Evolutionary conservation across 371 early-diverging fungal species (phyloP), one percentile per base, ranked within the genome.

Genomic region (Mucor lusitanicus): DNA sequence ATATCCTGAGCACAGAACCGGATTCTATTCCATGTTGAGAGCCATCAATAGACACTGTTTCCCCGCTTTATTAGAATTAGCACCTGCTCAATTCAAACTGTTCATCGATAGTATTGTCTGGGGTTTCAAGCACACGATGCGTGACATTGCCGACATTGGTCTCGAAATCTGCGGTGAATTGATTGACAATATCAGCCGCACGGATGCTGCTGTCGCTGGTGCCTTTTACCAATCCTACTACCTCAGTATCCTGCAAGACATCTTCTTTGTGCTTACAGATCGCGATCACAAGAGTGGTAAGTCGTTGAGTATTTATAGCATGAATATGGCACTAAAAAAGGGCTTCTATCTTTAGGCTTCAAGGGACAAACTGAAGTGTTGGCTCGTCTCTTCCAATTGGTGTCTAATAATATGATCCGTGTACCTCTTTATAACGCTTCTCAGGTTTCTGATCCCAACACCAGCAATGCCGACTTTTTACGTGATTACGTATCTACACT

Each of bases 71-170:
- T 72, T 97, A 65, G 86, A 83, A 63, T 83, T 98, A 42, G 91
- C 94, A 4, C 83, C 92, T 35, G 87, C 87, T 17, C 92, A 92
- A 76, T 95, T 98, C 83, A 94, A 94, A 69, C 85, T 97, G 27
- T 84, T 97, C 73, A 84, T 93, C 61, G 95, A 97, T 84, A 92
- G 94, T 68, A 88, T 98, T 63, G 93, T 97, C 23, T 98, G 98
- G 98, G 97, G 92, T n/a, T 95, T 98, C 86, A 99, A 98, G 85
- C 99, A 99, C 79, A 96, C 97, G 1, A 93, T 95, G 92, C 90
- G 97, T 67, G 99, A 99, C 74, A 96, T 99, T 78, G 92, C 96
- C 58, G 99, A 99, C 63, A 80, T 89, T 48, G 95, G 96, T 28
- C 88, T 99, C 56, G 84, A 80, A 21, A 97, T 96, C 58, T 90